These are phyloP conservation scores for Pyrenula aspistea DNA, from an alignment of 495 filamentous ascomycete species.

Conservation along the genomic window DNA sequence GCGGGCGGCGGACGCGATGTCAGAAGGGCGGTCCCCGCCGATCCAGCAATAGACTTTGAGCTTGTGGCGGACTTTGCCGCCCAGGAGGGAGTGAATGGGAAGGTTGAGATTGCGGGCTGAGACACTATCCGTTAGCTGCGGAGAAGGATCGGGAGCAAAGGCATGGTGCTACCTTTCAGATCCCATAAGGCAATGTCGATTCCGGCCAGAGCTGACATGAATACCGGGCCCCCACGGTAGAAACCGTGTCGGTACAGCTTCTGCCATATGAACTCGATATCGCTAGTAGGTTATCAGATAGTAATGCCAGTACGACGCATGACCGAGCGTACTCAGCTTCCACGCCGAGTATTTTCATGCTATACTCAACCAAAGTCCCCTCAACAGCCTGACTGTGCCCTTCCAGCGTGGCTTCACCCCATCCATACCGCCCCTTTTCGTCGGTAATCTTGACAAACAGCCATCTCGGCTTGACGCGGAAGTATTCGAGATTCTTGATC, in stretches of 20 bases:
- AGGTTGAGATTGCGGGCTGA: constrained; percentile 39
- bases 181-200: constrained; percentile 82
- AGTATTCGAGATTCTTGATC: constrained; percentile 62
- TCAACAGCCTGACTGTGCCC: constrained; percentile 67
- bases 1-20: constrained; percentile 53
- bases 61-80: constrained; percentile 64
- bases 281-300: constrained; percentile 25
- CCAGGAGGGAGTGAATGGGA: constrained; percentile 62
- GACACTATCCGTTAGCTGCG: no score
- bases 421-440: constrained; percentile 50
- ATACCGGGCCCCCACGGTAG: constrained; percentile 73
- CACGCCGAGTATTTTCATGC: constrained; percentile 48
- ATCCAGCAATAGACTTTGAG: constrained; percentile 80
- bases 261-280: constrained; percentile 79
- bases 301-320: neutral
- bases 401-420: constrained; percentile 70
- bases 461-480: constrained; percentile 64
- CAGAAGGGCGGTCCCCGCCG: constrained; percentile 65
- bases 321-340: constrained; percentile 52
- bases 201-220: constrained; percentile 69
- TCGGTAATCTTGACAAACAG: constrained; percentile 69
- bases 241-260: constrained; percentile 56
- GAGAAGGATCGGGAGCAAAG: no score
- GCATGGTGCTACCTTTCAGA: constrained; percentile 45
- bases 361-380: constrained; percentile 59